Evolutionary conservation across 768 basidiomycete species (phyloP), one percentile per base, ranked within the genome.

Genomic region (Tubosaeta sp.): DNA sequence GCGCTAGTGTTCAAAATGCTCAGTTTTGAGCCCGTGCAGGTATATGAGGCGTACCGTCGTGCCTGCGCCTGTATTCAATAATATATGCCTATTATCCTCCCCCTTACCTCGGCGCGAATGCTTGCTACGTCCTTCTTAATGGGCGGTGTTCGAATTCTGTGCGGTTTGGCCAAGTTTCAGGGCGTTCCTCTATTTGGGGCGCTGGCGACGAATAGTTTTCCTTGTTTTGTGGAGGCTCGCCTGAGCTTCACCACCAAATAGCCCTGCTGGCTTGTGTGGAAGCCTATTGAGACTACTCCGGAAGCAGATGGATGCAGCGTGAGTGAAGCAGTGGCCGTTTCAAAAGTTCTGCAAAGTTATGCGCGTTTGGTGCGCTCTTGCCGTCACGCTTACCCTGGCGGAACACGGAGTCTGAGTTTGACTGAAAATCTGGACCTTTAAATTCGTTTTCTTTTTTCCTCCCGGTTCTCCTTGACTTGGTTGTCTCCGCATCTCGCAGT

Each of bases 301-400:
- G n/a, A 36, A 36, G 45, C 54, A 54, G 53, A 39, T 46, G 48
- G 22, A 44, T 4, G 35, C 18, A 47, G 48, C 13, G 39, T 38
- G 2, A 44, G 43, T 47, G 32, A 36, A 53, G 38, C 48, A 25
- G 43, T 65, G 39, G 49, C 21, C n/a, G 51, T 55, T 18, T 10
- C 49, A 55, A 51, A 49, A 59, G 54, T 52, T 56, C 54, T 50
- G 56, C 35, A 36, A 36, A 11, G n/a, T 46, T 48, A 44, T 48
- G 46, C 57, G 60, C 51, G 49, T 65, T 63, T 63, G 59, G 59
- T 56, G 52, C 51, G 54, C 50, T 64, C 54, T 57, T 63, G 62
- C 62, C 60, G 63, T 63, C 52, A 63, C 63, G 27, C 57, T 65
- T 51, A 63, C 62, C 62, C 46, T 64, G 63, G 34, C 55, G 53